Evolutionary conservation across 2,329 filamentous ascomycete species (phyloP).

Genomic region (Stylonectria norvegica): DNA sequence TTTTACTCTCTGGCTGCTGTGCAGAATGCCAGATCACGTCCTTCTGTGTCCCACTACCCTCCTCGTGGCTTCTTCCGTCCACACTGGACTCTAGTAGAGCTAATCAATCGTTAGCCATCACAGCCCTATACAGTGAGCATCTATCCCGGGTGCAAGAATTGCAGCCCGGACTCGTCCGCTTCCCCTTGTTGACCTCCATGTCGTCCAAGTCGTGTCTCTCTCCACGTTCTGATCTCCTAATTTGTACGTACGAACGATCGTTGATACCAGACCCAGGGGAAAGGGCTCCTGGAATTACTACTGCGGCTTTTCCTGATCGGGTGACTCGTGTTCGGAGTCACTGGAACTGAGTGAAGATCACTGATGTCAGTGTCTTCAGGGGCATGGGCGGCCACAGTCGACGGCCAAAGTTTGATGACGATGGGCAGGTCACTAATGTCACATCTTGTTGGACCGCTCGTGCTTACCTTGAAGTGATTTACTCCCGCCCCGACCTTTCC

Average conservation of each 20-base stretch:
- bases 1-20: conserved; percentile 24
- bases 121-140: too few relatives aligned
- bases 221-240: conserved; percentile 4
- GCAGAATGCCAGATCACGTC: background rate
- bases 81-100: conserved; percentile 4
- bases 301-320: conserved; percentile 15
- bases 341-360: conserved; percentile 20
- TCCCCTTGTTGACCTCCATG: conserved; percentile 10
- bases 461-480: conserved; percentile 12
- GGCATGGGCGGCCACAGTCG: conserved; percentile 5
- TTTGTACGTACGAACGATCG: conserved; percentile 18
- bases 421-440: conserved; percentile 20
- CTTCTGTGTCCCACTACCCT: conserved; percentile 12
- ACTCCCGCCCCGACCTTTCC: conserved; percentile 2
- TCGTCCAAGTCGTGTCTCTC: background rate
- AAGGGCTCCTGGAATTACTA: conserved; percentile 13
- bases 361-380: conserved; percentile 27
- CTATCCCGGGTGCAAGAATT: too few relatives aligned
- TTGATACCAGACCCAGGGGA: too few relatives aligned
- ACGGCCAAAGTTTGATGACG: conserved; percentile 14
- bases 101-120: too few relatives aligned
- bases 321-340: conserved; percentile 21
- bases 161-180: conserved; percentile 25
- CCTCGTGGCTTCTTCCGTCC: background rate
- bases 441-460: conserved; percentile 8